Base-by-base conservation (phyloP, 2,329 filamentous ascomycete species). In the Ceratocystis colombiana region DNA sequence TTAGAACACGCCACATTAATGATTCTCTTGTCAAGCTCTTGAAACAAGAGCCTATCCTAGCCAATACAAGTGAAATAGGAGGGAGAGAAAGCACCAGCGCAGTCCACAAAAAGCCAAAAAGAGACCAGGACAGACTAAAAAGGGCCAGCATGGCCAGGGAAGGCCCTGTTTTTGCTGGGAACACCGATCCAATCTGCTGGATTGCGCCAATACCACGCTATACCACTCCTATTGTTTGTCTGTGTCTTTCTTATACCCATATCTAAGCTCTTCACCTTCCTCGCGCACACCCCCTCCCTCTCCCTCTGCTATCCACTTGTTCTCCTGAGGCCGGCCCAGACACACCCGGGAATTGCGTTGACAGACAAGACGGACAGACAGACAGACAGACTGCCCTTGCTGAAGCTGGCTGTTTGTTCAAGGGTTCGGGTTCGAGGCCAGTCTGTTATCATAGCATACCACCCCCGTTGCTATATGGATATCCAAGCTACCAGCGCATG, bases 1-100 rank as follows among this genome's bases (percentile, higher is more conserved):
- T 10, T 63, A 63, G 65, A 50, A 50, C 64, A 46, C 64, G 62
- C 59, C 61, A 64, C 66, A 69, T n/a, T 57, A 57, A 57, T 33
- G 68, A 65, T 67, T 65, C 41, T 66, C 55, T 63, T 50, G 45
- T 50, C 61, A 46, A 45, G 44, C 44, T 63, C 44, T 63, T 63
- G 61, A 63, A 63, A 63, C 61, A n/a, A 33, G 44, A 50, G 44
- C 25, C 25, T 50, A 63, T 63, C 61, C 61, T 37, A 20, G 61
- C 22, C 41, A 22, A 63, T 41, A 62, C 61, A 63, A 57, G 53
- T 57, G 53, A 57, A 62, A 62, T 62, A 62, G 33, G 41, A 45
- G 33, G 37, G 59, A 62, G 59, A 62, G 59, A 44, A 41, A 41
- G 37, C 10, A 41, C 37, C 37, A 15, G 37, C 10, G 10, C 37